Base-by-base conservation (phyloP, 1,139 yeast genomes). In the Petasospora rhodanensis region DNA sequence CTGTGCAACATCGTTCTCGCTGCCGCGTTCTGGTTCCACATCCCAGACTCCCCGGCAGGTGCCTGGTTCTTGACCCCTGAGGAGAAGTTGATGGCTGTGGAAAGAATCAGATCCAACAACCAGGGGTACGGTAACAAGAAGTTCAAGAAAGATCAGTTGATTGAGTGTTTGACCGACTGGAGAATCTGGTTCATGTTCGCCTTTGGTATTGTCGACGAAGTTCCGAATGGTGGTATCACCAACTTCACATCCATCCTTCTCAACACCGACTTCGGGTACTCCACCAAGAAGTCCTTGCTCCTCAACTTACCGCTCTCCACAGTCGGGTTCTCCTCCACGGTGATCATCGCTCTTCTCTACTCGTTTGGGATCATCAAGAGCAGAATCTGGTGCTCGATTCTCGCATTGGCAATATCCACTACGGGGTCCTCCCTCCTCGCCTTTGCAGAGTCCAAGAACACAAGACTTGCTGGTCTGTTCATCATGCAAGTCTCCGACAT, bases 111-210 rank as follows among this genome's bases (percentile, higher is more conserved):
- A 38, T 47, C 47, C 9, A 68, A 68, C 46, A 62, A 67, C 40
- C 70, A 65, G 51, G 84, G 84, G 17, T 73, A 73, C 45, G 82
- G 82, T 34, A 72, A 70, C 50, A 65, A 61, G 37, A 62, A 66
- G 31, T 73, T 74, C 57, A 78, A 79, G 46, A 58, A 51, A 52
- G 57, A 60, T 55, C 41, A 63, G 63, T 34, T 68, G 67, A 56
- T 73, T 72, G 71, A 66, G 43, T 63, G 64, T 0, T 34, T 63
- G 15, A 20, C 37, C 11, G 71, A 66, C 35, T 44, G 54, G 12
- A 71, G 75, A 47, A 73, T 78, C 14, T 61, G 73, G 44, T 48
- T 76, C 21, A 61, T 68, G 43, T 59, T 64, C 26, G 37, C 58
- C 5, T 56, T 61, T 40, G 66, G 66, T 28, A 41, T 70, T 10